Evolutionary conservation across 257 asterid genomes (phyloP), one percentile per base, ranked within the genome.

Genomic region (Henckelia pumila): DNA sequence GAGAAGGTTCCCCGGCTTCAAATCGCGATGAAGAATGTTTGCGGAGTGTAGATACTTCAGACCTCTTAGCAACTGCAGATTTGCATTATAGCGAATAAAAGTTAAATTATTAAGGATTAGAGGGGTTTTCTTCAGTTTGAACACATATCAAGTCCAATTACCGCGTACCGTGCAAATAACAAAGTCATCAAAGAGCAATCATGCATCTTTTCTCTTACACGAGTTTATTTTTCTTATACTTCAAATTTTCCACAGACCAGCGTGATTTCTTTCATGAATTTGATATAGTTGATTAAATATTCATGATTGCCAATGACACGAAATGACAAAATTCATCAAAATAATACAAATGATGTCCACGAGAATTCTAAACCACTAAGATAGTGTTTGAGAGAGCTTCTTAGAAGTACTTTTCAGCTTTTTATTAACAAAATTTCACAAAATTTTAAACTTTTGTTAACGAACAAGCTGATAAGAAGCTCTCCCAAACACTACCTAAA

Each of bases 1-100:
- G 37, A 84, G 89, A 19, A 84, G 83, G 77, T 84, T 84, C 22
- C 89, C 87, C 8, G 89, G 89, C 76, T 84, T 84, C 70, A 84
- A 60, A 61, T 84, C 89, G 4, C 89, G 84, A 57, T 84, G 89
- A 59, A 84, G 89, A 29, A 84, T 82, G 58, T 82, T 84, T 67
- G 87, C 89, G 1, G 87, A 84, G 75, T 84, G 89, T 33, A 84
- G 82, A 73, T 84, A 84, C 68, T 84, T 84, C 58, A 84, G 82
- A 19, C 89, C 89, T 58, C 89, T 75, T 9, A 84, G 76, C 61
- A 84, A 75, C 89, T 84, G 82, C 71, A 63, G 16, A 35, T 9
- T 35, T 35, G 47, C 47, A 35, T 35, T n/a, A n/a, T n/a, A n/a
- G n/a, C n/a, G 47, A 14, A 35, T 35, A 35, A 9, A 35, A 35